phyloP scores from a whole-genome alignment of 2,329 filamentous ascomycete genomes.

The Trichoderma aggressivum region DNA sequence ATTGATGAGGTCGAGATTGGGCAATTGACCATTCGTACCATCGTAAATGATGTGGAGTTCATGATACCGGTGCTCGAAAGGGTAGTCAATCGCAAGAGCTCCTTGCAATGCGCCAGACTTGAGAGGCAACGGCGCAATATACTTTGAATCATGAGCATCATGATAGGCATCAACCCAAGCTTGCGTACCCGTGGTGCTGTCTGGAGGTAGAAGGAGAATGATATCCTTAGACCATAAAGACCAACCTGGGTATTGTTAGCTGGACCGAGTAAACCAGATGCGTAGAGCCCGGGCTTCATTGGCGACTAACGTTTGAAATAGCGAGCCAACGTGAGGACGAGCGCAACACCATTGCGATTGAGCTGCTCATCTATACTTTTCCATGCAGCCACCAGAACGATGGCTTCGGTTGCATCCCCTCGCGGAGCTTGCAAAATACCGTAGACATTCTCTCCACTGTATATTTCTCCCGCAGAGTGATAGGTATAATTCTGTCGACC shows the following conservation, averaged over 20 bases:
- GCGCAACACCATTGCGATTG: slow-evolving; percentile 82
- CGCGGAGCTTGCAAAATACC: slow-evolving; percentile 89
- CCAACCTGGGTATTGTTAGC: slow-evolving; percentile 60
- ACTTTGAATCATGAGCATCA: slow-evolving; percentile 71
- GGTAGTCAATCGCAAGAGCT: slow-evolving; percentile 89
- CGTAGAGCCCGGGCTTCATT: not conserved
- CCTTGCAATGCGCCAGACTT: slow-evolving; percentile 94
- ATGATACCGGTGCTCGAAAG: slow-evolving; percentile 79
- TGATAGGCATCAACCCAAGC: slow-evolving; percentile 99
- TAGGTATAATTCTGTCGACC: slow-evolving; percentile 88
- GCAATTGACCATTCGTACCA: slow-evolving; percentile 90
- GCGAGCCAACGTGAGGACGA: slow-evolving; percentile 80
- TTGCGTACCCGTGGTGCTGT: slow-evolving; percentile 85
- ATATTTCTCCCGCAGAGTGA: slow-evolving; percentile 67
- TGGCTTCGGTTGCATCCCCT: slow-evolving; percentile 94
- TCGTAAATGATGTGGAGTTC: slow-evolving; percentile 91
- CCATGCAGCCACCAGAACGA: slow-evolving; percentile 89
- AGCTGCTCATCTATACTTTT: slow-evolving; percentile 72
- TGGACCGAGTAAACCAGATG: not conserved
- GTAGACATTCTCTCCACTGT: slow-evolving; percentile 86
- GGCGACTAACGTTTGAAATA: slow-evolving; percentile 76
- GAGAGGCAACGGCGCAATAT: slow-evolving; percentile 72
- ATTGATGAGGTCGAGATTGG: slow-evolving; percentile 94
- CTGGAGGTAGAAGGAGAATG: slow-evolving; percentile 82
- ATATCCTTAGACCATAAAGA: slow-evolving; percentile 99